Evolutionary conservation across 345 rosid species (phyloP).

Genomic region (Populus alba): DNA sequence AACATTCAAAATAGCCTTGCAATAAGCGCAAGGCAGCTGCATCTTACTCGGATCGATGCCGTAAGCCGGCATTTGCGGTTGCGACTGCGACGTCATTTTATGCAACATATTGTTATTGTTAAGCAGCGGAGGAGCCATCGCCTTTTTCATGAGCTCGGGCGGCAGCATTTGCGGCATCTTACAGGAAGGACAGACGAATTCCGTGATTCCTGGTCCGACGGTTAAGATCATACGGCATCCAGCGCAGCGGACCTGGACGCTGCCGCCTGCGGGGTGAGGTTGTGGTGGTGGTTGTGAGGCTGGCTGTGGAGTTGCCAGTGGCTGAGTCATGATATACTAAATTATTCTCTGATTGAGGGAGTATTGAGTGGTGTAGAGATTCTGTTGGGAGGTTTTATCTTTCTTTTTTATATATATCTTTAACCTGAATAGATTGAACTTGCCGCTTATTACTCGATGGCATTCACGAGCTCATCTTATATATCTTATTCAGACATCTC

Average conservation of each 20-base stretch:
- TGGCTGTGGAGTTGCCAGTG: constrained; percentile 60
- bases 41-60: constrained; percentile 98
- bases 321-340: constrained; percentile 52
- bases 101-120: background rate
- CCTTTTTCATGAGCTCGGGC: constrained; percentile 72
- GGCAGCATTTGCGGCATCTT: constrained; percentile 93
- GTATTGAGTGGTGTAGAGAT: background rate
- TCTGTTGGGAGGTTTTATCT: background rate
- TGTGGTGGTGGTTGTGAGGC: constrained; percentile 40
- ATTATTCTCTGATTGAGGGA: background rate
- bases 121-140: constrained; percentile 26
- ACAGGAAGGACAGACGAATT: constrained; percentile 85
- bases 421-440: no score
- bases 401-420: no score
- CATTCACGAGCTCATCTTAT: no score
- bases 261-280: constrained; percentile 33
- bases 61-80: constrained; percentile 63
- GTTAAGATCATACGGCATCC: constrained; percentile 82
- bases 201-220: constrained; percentile 63
- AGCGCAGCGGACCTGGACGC: constrained; percentile 91
- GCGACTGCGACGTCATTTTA: constrained; percentile 10
- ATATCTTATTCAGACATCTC: no score
- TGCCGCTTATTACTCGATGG: no score
- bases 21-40: constrained; percentile 91
- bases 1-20: constrained; percentile 90